These are phyloP conservation scores for Mallotus repandus DNA, from an alignment of 441 rosid genomes.

Conservation along the genomic window DNA sequence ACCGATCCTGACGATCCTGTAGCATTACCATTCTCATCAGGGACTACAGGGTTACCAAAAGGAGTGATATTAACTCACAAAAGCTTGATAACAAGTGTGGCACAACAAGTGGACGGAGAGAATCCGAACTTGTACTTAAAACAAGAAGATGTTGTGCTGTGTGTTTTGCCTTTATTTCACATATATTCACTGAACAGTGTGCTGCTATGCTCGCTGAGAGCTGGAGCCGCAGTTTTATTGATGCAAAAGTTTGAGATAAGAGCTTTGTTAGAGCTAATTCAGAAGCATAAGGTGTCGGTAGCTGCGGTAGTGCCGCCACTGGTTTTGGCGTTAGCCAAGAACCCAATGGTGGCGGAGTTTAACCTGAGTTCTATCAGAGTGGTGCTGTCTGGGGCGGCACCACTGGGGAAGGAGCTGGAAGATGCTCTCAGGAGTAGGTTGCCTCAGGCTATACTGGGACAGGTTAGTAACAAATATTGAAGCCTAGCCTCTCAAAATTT, in stretches of 20 bases:
- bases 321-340: conserved; percentile 77
- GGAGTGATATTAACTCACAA: conserved; percentile 81
- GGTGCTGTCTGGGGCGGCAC: conserved; percentile 93
- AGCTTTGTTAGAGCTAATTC: conserved; percentile 59
- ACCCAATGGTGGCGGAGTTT: conserved; percentile 54
- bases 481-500: too few species aligned
- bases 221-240: conserved; percentile 66
- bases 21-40: conserved; percentile 82
- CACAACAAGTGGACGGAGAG: conserved; percentile 91
- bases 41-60: conserved; percentile 88
- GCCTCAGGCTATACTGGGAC: conserved; percentile 81
- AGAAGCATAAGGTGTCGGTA: conserved; percentile 63
- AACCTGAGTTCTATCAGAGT: conserved; percentile 69
- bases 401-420: conserved; percentile 86
- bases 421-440: conserved; percentile 58
- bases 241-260: conserved; percentile 91
- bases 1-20: conserved; percentile 59
- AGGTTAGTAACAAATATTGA: conserved; percentile 41
- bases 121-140: conserved; percentile 68
- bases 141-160: conserved; percentile 59
- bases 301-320: conserved; percentile 91
- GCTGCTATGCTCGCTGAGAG: conserved; percentile 60
- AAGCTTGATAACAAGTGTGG: conserved; percentile 79
- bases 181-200: conserved; percentile 78
- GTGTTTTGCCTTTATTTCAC: conserved; percentile 84